Evolutionary conservation across 352 stramenopile species (phyloP), one percentile per base, ranked within the genome.

Genomic region (Halophytophthora batemanensis): DNA sequence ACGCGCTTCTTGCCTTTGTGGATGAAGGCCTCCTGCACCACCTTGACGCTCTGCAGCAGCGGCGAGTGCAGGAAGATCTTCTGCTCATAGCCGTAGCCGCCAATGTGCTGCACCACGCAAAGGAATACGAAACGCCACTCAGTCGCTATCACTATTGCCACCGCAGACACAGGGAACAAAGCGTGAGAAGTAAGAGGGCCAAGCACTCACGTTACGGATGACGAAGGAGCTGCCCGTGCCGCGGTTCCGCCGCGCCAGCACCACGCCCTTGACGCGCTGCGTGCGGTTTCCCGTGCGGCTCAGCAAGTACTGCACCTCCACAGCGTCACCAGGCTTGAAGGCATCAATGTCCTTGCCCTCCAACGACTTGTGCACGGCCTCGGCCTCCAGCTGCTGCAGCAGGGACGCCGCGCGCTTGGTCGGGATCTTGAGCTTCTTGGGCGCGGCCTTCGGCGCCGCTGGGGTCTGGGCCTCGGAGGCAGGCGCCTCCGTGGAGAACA

Each of bases 1-100:
- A 96, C 86, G 28, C 86, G 77, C 77, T 96, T 96, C 77, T 93
- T 90, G 63, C 87, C 87, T 67, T 93, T 93, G 64, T 93, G 82
- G 66, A 97, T 93, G 65, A 93, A 96, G 45, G 84, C 87, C 56
- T 93, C 64, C 67, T 95, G 66, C 56, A 96, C 45, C 51, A 96
- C 66, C 67, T 91, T 94, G 58, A 97, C 74, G 50, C 75, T 87
- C 64, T 95, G 72, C 45, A 97, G 66, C 45, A 96, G 69, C 38
- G 88, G 88, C 54, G 79, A 95, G 67, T 96, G 77, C 66, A 90
- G 50, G 53, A 93, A 93, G 48, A 93, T 93, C 69, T 89, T 93
- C 61, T 93, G 82, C 66, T 93, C 82, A 69, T 89, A 93, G 29
- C 82, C 82, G 60, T 87, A 90, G 51, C 82, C 82, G 52, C 79